These are phyloP conservation scores for Raddia guianensis DNA, from an alignment of 176 grass and related monocot species.

Conservation along the genomic window DNA sequence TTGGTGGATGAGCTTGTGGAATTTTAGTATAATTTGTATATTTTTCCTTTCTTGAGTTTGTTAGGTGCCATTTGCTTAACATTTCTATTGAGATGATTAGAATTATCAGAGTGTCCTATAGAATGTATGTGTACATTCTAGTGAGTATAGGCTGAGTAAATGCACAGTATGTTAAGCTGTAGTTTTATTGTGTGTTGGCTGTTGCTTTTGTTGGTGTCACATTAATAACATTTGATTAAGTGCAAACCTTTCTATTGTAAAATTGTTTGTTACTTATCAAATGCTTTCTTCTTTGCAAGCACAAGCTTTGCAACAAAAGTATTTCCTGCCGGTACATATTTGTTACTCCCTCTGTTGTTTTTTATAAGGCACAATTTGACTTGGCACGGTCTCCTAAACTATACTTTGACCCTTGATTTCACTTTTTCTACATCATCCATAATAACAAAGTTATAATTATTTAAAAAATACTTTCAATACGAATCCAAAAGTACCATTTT, in stretches of 20 bases:
- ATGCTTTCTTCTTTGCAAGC: neutral
- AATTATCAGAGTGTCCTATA: constrained; percentile 2
- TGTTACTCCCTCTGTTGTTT: neutral
- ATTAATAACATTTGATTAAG: constrained; percentile 1
- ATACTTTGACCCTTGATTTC: too few species aligned
- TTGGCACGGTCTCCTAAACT: too few species aligned
- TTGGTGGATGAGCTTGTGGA: neutral
- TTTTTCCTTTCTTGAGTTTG: constrained; percentile 13
- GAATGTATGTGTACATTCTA: constrained; percentile 13
- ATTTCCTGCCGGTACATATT: constrained; percentile 5
- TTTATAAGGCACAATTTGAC: too few species aligned
- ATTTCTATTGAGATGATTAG: neutral
- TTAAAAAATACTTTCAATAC: too few species aligned
- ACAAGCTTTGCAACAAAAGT: neutral
- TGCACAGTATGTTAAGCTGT: neutral
- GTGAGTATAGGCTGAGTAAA: neutral
- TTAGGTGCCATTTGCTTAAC: neutral
- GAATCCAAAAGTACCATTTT: too few species aligned
- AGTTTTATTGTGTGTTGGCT: neutral
- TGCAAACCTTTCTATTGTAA: neutral
- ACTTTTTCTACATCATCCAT: too few species aligned
- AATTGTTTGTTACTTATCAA: neutral
- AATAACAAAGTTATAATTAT: too few species aligned
- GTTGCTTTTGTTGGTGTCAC: neutral
- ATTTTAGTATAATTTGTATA: neutral